These are phyloP conservation scores for Acacia acuminata DNA, from an alignment of 306 rosid genomes.

Conservation along the genomic window DNA sequence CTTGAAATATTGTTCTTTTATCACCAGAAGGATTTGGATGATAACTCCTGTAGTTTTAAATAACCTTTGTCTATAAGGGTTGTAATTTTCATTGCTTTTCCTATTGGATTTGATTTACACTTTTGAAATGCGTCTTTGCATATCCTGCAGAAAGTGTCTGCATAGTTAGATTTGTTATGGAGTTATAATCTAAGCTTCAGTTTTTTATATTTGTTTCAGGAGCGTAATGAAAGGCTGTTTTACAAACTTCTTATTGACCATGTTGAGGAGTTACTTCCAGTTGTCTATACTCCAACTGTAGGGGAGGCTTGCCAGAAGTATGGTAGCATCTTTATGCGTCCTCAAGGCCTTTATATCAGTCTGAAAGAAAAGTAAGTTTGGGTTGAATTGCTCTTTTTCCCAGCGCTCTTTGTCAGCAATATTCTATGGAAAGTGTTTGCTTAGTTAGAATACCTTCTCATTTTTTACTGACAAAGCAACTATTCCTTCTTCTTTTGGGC, in stretches of 20 bases:
- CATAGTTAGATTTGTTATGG: not conserved
- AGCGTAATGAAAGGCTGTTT: slow-evolving; percentile 81
- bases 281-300: slow-evolving; percentile 95
- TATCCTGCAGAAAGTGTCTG: not conserved
- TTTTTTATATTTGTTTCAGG: slow-evolving; percentile 52
- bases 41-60: not conserved
- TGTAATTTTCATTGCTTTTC: not conserved
- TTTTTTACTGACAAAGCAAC: slow-evolving; percentile 24
- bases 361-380: slow-evolving; percentile 87
- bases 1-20: not conserved
- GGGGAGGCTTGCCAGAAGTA: slow-evolving; percentile 99
- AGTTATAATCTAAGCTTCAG: slow-evolving; percentile 7
- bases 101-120: not conserved
- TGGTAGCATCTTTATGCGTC: slow-evolving; percentile 78
- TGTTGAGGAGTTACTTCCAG: slow-evolving; percentile 94
- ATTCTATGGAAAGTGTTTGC: not conserved
- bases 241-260: slow-evolving; percentile 78
- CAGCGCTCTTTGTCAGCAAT: not conserved
- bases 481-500: slow-evolving; percentile 3
- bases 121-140: slow-evolving; percentile 13
- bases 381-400: slow-evolving; percentile 8
- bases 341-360: slow-evolving; percentile 94
- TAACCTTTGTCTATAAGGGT: not conserved
- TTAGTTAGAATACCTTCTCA: slow-evolving; percentile 15
- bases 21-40: not conserved